Base-by-base conservation (phyloP, 371 early-diverging fungal genomes). In the Saksenaea oblongispora region DNA sequence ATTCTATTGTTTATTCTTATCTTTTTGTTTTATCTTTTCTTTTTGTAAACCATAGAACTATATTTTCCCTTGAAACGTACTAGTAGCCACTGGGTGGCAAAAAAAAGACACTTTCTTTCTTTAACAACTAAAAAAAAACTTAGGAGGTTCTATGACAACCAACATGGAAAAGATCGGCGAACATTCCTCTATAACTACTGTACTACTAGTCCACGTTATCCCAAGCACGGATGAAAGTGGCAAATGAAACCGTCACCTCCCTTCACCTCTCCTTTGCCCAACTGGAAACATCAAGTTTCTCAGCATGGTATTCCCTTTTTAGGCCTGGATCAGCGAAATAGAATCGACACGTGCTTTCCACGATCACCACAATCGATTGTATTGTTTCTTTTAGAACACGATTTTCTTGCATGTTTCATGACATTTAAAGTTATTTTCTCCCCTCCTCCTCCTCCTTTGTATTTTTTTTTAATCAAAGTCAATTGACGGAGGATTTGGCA, bases 211-310 rank as follows among this genome's bases (percentile, higher is more conserved):
- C 24, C 51, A 47, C 51, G 51, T 47, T 47, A 47, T 47, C 22
- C 3, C 31, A 31, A 47, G 10, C 24, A 47, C 24, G 51, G 51
- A 47, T 22, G 51, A 47, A 41, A 7, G 51, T 47, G 51, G 51
- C 51, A 22, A 47, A 47, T 47, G 51, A 47, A 47, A 47, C 51
- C 51, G 22, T 47, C 51, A 47, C 22, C 51, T 47, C 51, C 47
- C 51, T 47, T 47, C 5, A 8, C 22, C 22, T 47, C 51, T 47
- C 51, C 51, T 47, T n/a, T 47, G 51, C 51, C 24, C 22, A 47
- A 47, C 51, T 22, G 51, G 51, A 47, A 47, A 47, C 51, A 47
- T 47, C 51, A 47, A 47, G 51, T 47, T 47, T 47, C 4, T 22
- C 24, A 47, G 4, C 51, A 47, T 47, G 51, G 17, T 22, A 18